Base-by-base conservation (phyloP, 495 filamentous ascomycete species). In the Clavariopsis aquatica region DNA sequence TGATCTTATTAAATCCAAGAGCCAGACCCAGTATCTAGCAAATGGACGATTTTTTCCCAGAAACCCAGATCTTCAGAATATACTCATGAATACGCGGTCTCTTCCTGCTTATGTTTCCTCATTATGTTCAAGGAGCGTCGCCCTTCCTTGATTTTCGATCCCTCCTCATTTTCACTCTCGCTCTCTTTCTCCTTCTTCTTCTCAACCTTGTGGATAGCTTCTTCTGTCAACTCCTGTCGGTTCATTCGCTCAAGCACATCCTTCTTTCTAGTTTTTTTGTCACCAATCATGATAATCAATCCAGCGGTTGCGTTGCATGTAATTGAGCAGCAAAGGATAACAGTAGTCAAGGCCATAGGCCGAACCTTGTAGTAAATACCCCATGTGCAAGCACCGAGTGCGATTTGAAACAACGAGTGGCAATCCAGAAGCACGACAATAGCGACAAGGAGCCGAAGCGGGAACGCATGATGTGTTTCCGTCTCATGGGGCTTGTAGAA, bases 401-500 rank as follows among this genome's bases (percentile, higher is more conserved):
- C 78, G 61, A 93, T 88, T 71, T 93, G 90, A 49, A 93, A 78
- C 15, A 85, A 73, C 10, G 84, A 88, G 71, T 93, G 90, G 52
- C 83, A 83, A 69, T 93, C 89, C 0, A 93, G 78, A n/a, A 93
- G 74, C 20, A 89, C 79, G 2, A 91, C 85, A 38, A 91, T 83
- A 38, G 88, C 81, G 43, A 92, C 77, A 28, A 92, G 82, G 20
- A 90, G 76, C 36, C 83, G 82, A 8, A 89, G 78, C 0, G 90
- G 89, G 68, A 92, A 93, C 7, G 90, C 89, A 69, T 87, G 81
- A 69, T 93, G 90, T 1, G 89, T 92, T 41, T 82, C 75, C 0
- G 89, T 92, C 76, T 92, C 90, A 75, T 93, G 89, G 0, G 90
- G 90, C 71, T 90, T 90, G 78, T 92, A 93, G 75, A 91, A 93